A percentile compares a stretch with the other conserved stretches of the same genome.
phyloP scores from a whole-genome alignment of 495 filamentous ascomycete species.

The Aspergillus haitiensis region DNA sequence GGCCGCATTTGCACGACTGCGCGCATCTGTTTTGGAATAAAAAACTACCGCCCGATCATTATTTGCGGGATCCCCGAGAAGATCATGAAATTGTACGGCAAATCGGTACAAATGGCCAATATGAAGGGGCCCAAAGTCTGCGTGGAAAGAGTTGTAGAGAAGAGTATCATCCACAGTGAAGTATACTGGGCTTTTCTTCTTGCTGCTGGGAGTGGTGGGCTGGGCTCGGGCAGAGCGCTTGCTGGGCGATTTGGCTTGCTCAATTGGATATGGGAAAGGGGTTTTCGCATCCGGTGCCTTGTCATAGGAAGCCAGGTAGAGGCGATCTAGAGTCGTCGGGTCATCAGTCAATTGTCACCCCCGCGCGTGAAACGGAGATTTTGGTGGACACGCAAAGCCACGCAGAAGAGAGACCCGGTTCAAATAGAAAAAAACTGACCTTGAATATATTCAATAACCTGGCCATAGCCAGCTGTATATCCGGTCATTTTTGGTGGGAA shows the following conservation, averaged over 20 bases:
- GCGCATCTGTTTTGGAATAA: constrained; percentile 87
- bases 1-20: constrained; percentile 96
- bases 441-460: constrained; percentile 78
- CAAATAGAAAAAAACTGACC: constrained; percentile 47
- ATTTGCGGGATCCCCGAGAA: constrained; percentile 82
- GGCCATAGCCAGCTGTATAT: constrained; percentile 57
- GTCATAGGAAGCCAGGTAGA: constrained; percentile 93
- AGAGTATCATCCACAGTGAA: constrained; percentile 93
- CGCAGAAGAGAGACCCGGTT: not conserved
- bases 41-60: constrained; percentile 86
- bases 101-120: constrained; percentile 97
- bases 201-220: constrained; percentile 52
- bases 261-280: constrained; percentile 77
- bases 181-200: constrained; percentile 72
- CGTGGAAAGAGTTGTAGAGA: constrained; percentile 97
- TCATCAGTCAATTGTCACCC: not conserved
- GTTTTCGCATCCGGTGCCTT: constrained; percentile 75
- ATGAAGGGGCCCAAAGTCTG: constrained; percentile 96
- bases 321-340: constrained; percentile 65
- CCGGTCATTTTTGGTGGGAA: constrained; percentile 35
- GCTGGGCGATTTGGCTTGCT: constrained; percentile 62
- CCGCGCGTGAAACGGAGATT: not conserved
- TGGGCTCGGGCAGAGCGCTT: constrained; percentile 73
- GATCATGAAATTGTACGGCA: constrained; percentile 90
- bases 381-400: too few relatives aligned